Evolutionary conservation across 192 early-diverging fungal genomes (phyloP).

Genomic region (Podochytrium sp.): DNA sequence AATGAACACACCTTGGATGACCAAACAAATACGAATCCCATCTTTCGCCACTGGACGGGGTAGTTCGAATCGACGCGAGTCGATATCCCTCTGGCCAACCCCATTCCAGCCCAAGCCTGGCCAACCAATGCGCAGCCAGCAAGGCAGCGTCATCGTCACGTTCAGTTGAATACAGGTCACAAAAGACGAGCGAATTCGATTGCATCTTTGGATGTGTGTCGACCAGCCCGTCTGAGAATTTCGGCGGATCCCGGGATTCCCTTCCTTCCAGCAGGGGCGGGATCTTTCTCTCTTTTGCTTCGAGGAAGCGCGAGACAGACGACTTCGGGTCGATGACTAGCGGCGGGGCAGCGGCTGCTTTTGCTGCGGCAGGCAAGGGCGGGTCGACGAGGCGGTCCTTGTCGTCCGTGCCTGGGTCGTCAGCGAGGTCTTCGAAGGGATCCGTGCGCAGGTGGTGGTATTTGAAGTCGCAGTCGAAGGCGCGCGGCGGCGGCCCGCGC

Average conservation of each 20-base stretch:
- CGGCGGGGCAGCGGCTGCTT: background rate
- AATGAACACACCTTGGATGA: background rate
- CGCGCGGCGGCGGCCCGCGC: background rate
- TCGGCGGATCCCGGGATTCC: background rate
- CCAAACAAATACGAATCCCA: constrained; percentile 29
- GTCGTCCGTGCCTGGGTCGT: constrained; percentile 6
- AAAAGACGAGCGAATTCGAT: constrained; percentile 5
- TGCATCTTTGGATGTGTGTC: background rate
- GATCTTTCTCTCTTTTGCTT: background rate
- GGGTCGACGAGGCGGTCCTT: too few relatives aligned
- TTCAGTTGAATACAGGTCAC: background rate
- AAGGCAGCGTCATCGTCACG: constrained; percentile 10
- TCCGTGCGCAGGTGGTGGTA: background rate
- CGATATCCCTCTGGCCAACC: constrained; percentile 12
- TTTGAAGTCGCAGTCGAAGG: background rate
- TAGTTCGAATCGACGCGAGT: background rate
- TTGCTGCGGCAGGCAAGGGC: background rate
- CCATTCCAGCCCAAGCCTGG: constrained; percentile 2
- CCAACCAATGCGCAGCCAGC: constrained; percentile 4
- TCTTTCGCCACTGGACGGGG: background rate
- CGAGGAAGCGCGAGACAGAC: background rate
- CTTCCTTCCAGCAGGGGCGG: background rate
- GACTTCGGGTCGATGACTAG: background rate
- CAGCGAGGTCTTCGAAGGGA: background rate
- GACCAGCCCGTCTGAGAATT: constrained; percentile 4